Evolutionary conservation across 768 basidiomycete species (phyloP), one percentile per base, ranked within the genome.

Genomic region (Hygrocybe coccinea): DNA sequence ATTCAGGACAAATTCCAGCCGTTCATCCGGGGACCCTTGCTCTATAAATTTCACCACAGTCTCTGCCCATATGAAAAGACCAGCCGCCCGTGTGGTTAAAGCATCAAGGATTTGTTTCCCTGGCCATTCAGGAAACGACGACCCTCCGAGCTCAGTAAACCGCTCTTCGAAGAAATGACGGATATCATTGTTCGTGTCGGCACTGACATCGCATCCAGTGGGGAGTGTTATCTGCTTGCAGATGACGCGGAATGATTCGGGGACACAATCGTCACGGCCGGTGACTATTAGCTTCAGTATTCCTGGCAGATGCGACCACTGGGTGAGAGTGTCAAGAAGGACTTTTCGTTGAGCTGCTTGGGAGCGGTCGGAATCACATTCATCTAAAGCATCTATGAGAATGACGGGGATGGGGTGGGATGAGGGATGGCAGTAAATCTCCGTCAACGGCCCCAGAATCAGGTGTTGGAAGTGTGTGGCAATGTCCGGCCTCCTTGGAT

Each of bases 341-440:
- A n/a, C 43, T 11, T 50, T 29, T 1, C 65, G 60, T 21, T 68
- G 58, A 0, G 34, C 50, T 2, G 62, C 62, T 11, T 50, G 57
- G 17, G 35, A 35, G 10, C 25, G 24, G 5, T 41, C 54, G 2
- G 11, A 37, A 10, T 66, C 65, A 55, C 66, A 69, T 49, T 70
- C 67, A 43, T 71, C 70, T 44, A 68, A 38, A 4, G 69, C 70
- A 55, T 71, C 70, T 36, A 71, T 59, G 5, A 70, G 61, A 29
- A 69, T 56, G 8, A 66, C 59, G 2, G 60, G 58, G 17, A 58
- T 41, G 15, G 56, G 41, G 15, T 54, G 43, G 11, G 50, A 50
- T 15, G 8, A 15, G 1, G 57, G 55, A 14, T 56, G 53, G 12
- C 56, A 52, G 5, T n/a, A 46, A 33, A 51, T 53, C 21, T 19